Evolutionary conservation across 225 moss, liverwort and hornwort species (phyloP).

Genomic region (Sphagnum tenellum): DNA sequence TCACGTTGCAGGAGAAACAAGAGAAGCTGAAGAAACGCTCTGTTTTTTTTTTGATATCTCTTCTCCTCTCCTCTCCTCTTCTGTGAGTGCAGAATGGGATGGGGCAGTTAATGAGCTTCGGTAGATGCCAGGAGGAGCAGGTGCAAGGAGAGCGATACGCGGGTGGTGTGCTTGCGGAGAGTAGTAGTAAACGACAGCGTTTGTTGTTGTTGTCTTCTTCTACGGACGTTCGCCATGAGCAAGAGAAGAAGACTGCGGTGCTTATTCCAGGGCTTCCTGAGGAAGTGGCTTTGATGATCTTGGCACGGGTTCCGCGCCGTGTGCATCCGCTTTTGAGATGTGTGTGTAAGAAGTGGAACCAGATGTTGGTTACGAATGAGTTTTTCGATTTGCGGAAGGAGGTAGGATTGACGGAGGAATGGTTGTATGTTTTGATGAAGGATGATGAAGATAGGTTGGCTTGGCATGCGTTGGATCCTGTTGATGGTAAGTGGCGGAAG

Average conservation of each 20-base stretch:
- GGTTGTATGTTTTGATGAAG: constrained; percentile 95
- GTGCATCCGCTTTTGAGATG: constrained; percentile 58
- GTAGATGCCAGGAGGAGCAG: too few species aligned
- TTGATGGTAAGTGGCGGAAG: constrained; percentile 73
- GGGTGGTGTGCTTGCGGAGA: too few species aligned
- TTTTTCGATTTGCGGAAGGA: constrained; percentile 84
- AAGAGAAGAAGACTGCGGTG: constrained; percentile 4
- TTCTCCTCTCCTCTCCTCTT: too few species aligned
- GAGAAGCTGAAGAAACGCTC: too few species aligned
- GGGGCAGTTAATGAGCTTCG: too few species aligned
- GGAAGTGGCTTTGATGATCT: constrained; percentile 73
- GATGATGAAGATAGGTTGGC: constrained; percentile 79
- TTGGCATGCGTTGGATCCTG: constrained; percentile 88
- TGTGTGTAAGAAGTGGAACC: constrained; percentile 77
- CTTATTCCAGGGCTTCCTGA: constrained; percentile 88
- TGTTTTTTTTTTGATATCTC: too few species aligned
- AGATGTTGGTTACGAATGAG: constrained; percentile 61
- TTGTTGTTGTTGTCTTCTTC: too few species aligned
- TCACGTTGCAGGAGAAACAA: too few species aligned
- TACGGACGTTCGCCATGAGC: too few species aligned
- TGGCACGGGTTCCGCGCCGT: constrained; percentile 72
- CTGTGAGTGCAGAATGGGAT: too few species aligned
- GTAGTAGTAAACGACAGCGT: too few species aligned
- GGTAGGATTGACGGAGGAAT: constrained; percentile 83
- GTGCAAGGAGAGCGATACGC: too few species aligned